phyloP scores from a whole-genome alignment of 805 yeast genomes.

The Saturnispora ahearnii region DNA sequence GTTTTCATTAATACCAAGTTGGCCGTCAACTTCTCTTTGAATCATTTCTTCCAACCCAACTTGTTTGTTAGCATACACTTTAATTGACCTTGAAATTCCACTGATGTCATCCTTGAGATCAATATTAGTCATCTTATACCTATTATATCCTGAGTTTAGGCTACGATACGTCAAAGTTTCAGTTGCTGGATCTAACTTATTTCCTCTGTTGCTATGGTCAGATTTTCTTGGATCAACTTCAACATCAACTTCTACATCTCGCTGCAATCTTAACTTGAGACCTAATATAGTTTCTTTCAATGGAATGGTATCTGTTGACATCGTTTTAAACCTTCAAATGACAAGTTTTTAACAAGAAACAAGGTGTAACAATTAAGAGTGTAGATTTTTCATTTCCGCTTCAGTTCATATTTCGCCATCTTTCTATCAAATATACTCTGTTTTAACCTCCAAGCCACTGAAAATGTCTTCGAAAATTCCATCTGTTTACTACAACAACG shows the following conservation, averaged over 20 bases:
- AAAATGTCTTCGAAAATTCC: slow-evolving; percentile 27
- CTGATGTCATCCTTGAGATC: slow-evolving; percentile 14
- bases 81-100: slow-evolving; percentile 16
- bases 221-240: slow-evolving; percentile 9
- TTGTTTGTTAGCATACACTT: slow-evolving; percentile 21
- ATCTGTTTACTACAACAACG: slow-evolving; percentile 51
- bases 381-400: too few relatives aligned
- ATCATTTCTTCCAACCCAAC: slow-evolving; percentile 20
- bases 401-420: too few relatives aligned
- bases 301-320: neutral
- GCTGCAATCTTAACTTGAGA: slow-evolving; percentile 12
- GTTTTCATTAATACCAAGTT: slow-evolving; percentile 20
- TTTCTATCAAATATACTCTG: neutral
- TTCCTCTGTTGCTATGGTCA: slow-evolving; percentile 22
- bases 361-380: too few relatives aligned
- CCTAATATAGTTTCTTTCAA: slow-evolving; percentile 19
- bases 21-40: slow-evolving; percentile 22
- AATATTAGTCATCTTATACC: slow-evolving; percentile 4
- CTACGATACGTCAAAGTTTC: slow-evolving; percentile 19
- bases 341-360: neutral
- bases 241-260: slow-evolving; percentile 13
- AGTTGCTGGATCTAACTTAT: slow-evolving; percentile 21
- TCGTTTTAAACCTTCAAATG: neutral
- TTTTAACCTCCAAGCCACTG: too few relatives aligned
- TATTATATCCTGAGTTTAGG: slow-evolving; percentile 10